phyloP scores from a whole-genome alignment of 2,329 filamentous ascomycete genomes.

The Alternaria ventricosa region DNA sequence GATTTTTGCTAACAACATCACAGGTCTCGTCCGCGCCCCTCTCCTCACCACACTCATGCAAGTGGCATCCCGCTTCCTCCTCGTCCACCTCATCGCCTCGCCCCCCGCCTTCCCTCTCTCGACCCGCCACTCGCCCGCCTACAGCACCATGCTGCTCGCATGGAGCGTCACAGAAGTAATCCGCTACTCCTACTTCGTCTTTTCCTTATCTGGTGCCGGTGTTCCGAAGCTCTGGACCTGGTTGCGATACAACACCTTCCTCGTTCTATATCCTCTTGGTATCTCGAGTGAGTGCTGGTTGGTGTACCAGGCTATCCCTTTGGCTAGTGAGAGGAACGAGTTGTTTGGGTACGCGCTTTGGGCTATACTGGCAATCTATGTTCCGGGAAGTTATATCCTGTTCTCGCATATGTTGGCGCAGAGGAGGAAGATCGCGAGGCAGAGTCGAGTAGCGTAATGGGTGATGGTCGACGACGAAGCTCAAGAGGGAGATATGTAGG shows the following conservation, averaged over 20 bases:
- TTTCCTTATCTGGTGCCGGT: conserved; percentile 65
- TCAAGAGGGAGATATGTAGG: not conserved
- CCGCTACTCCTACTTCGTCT: conserved; percentile 89
- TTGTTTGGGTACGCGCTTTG: conserved; percentile 67
- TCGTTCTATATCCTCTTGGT: conserved; percentile 88
- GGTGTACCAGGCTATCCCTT: conserved; percentile 72
- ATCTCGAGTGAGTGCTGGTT: conserved; percentile 87
- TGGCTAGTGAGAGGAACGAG: conserved; percentile 60
- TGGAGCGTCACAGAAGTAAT: conserved; percentile 94
- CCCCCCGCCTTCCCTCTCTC: conserved; percentile 68
- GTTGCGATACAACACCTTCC: conserved; percentile 91
- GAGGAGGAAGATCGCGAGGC: conserved; percentile 69
- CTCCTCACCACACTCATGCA: conserved; percentile 88
- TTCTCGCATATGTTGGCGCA: conserved; percentile 97
- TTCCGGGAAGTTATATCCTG: conserved; percentile 81
- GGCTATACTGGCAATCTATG: conserved; percentile 73
- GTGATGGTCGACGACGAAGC: not conserved
- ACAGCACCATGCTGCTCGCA: conserved; percentile 80
- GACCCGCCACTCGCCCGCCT: conserved; percentile 64
- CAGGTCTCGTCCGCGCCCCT: conserved; percentile 85
- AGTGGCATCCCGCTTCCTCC: conserved; percentile 82
- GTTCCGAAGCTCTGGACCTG: conserved; percentile 74
- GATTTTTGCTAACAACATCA: not conserved
- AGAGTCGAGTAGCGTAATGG: not conserved
- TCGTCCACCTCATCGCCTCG: conserved; percentile 85